Percentiles rank a stretch among this genome's conserved stretches.
Conservation (phyloP, 2,329 filamentous ascomycete genomes). For the Ophiostoma sp. region DNA sequence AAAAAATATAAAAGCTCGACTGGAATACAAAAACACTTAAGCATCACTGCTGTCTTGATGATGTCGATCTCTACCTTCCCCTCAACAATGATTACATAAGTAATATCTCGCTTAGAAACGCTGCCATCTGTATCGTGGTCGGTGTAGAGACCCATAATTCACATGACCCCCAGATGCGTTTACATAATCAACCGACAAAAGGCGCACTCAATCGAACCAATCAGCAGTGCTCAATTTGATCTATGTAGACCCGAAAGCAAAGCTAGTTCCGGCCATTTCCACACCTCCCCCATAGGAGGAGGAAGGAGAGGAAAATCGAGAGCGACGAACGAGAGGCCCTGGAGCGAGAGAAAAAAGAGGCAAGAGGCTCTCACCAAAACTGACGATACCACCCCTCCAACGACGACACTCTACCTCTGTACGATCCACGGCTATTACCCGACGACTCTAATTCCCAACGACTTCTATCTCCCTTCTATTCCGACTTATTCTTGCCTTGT, state of each 20-base stretch:
- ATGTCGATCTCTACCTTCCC: not conserved
- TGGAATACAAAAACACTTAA: not conserved
- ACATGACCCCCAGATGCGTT: not conserved
- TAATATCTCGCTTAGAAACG: constrained; percentile 33
- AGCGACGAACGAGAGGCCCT: not conserved
- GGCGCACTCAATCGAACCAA: constrained; percentile 9
- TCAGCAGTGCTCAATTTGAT: constrained; percentile 17
- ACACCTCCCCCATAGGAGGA: constrained; percentile 12
- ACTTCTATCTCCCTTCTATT: not conserved
- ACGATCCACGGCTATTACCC: not conserved
- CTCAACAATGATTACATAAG: not conserved
- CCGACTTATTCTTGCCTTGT: not conserved
- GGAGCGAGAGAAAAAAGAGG: constrained; percentile 14
- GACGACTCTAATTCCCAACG: not conserved
- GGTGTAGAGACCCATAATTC: not conserved
- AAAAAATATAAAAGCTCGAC: no score
- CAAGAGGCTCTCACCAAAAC: constrained; percentile 13
- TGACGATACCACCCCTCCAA: constrained; percentile 9
- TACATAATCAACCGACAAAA: not conserved
- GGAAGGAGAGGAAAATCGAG: not conserved
- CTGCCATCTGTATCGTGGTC: not conserved
- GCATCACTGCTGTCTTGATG: not conserved
- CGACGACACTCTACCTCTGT: not conserved
- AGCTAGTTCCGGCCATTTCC: constrained; percentile 14
- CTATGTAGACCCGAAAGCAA: constrained; percentile 14